phyloP scores from a whole-genome alignment of 129 eudicot genomes.

The Artemisia tridentata region DNA sequence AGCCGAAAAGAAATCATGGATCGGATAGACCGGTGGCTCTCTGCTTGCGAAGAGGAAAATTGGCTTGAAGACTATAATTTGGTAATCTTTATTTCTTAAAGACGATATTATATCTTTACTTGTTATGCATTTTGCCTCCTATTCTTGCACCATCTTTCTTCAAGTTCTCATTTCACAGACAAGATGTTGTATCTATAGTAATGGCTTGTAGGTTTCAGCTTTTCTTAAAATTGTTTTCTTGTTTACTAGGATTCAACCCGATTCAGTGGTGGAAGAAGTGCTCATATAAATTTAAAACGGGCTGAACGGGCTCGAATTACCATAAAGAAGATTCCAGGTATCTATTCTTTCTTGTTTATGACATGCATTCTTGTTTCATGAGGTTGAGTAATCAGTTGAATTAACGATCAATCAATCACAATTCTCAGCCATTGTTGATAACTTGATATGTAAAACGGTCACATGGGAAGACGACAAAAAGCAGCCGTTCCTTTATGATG shows the following conservation, averaged over 20 bases:
- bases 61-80: conserved; percentile 81
- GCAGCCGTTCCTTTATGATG: conserved; percentile 67
- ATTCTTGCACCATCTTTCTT: not conserved
- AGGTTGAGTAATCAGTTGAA: not conserved
- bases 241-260: conserved; percentile 63
- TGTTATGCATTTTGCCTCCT: not conserved
- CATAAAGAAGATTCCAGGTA: conserved; percentile 74
- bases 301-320: conserved; percentile 82
- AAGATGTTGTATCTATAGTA: not conserved
- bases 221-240: conserved; percentile 11
- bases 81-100: conserved; percentile 32
- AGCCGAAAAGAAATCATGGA: conserved; percentile 80
- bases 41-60: conserved; percentile 83
- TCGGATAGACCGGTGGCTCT: conserved; percentile 75
- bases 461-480: conserved; percentile 70
- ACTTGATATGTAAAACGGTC: conserved; percentile 56
- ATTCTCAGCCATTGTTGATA: conserved; percentile 65
- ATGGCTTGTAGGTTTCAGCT: not conserved
- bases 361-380: conserved; percentile 10
- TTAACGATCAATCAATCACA: conserved; percentile 30
- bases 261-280: conserved; percentile 82
- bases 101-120: not conserved
- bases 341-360: conserved; percentile 7
- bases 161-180: not conserved
- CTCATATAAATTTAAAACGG: conserved; percentile 69